Base-by-base conservation (phyloP, 371 early-diverging fungal genomes). In the Mortierella sp. region DNA sequence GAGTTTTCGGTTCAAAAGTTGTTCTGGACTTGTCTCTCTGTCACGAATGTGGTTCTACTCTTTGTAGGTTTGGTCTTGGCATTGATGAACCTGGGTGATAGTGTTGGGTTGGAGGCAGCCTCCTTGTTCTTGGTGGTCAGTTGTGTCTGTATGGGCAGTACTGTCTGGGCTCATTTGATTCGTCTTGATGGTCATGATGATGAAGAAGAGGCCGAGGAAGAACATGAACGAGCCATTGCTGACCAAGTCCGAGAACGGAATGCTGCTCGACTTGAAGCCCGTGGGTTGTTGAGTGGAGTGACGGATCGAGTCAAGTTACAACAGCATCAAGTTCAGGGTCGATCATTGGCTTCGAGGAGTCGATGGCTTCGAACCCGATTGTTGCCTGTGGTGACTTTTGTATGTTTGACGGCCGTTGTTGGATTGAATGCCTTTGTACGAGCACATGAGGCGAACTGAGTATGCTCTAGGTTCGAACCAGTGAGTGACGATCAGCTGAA, bases 311-410 rank as follows among this genome's bases (percentile, higher is more conserved):
- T 9, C 37, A 37, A 37, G 37, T 37, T 37, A 9, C 37, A 37
- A 9, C 37, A 37, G 9, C 37, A 37, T 37, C 37, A 37, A 37
- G 9, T 37, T 9, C 37, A 37, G 37, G 37, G 37, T 37, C 37
- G 37, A 9, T 37, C 37, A 9, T 9, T 37, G 3, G 37, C 9
- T 9, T 37, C 37, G 9, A 37, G 48, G 7, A 66, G 66, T 29
- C 75, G 64, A 11, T 75, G 75, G 75, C 57, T 70, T 15, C 53
- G 75, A 25, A 70, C 67, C 5, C 70, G 75, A 11, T 29, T 75
- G 44, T 37, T 75, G 70, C 75, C 75, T 19, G 44, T 66, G 28
- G n/a, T 70, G 43, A 75, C 62, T 19, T 70, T 66, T 29, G 15
- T 66, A 51, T 66, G 67, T 15, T 67, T 75, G 18, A 59, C 29